Base-by-base conservation (phyloP, 208 protist species). In the Leishmania braziliensis region DNA sequence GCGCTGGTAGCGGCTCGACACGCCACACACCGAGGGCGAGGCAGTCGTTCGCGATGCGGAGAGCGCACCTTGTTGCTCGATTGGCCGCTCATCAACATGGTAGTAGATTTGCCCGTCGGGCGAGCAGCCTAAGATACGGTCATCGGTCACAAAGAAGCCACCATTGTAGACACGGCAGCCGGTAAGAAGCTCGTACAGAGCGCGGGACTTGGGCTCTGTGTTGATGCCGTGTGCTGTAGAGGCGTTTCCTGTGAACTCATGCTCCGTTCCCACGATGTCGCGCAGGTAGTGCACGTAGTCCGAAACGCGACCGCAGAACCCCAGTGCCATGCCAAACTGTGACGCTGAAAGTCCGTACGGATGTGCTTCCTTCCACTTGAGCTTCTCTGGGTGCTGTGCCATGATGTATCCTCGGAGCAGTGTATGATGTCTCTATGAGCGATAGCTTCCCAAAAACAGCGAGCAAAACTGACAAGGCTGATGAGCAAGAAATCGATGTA, bases 241-340 rank as follows among this genome's bases (percentile, higher is more conserved):
- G 14, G 80, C 86, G 84, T 98, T 98, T 8, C 95, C 93, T 12
- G 74, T 91, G 77, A 98, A 98, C 78, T 95, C 95, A 33, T 90
- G 80, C 76, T 93, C 87, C 0, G 95, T 97, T 9, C 91, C 91
- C 16, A 96, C 92, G 20, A 96, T 72, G 36, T 95, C 79, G 33
- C 92, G 91, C 16, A 90, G 81, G 82, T 97, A 97, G 62, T 95
- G 73, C 26, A 97, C 89, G 84, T 91, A 98, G 86, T 98, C 93
- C 0, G 87, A 91, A 58, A 98, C 79, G 5, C 89, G 86, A 58
- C 95, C 95, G 75, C 86, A 87, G 75, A 95, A 94, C 20, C 95
- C 95, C 16, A 98, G 89, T 1, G 92, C 93, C 84, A 91, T 92
- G 3, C 95, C 95, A 75, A 98, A 96, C 85, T 98, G 93, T 5